Evolutionary conservation across 1,284 basidiomycete genomes (phyloP).

Genomic region (Athelia sp.): DNA sequence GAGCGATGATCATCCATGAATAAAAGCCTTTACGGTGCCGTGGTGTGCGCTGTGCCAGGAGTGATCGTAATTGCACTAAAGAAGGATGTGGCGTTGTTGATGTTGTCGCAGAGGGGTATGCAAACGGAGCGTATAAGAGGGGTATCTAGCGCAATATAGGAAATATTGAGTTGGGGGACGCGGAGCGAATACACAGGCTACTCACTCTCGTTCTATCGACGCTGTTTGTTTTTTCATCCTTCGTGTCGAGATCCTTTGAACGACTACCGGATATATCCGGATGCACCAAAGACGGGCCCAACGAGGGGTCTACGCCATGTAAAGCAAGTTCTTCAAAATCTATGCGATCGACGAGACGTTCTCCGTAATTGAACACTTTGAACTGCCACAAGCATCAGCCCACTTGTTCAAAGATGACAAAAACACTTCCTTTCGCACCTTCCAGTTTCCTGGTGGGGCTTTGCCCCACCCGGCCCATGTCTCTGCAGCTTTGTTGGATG

Average conservation of each 20-base stretch:
- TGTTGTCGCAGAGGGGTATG: constrained; percentile 27
- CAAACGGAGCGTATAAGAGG: constrained; percentile 60
- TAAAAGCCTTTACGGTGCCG: constrained; percentile 61
- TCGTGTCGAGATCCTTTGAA: constrained; percentile 9
- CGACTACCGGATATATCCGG: constrained; percentile 2
- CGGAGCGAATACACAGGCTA: too few relatives aligned
- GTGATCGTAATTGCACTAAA: constrained; percentile 45
- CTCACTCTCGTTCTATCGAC: constrained; percentile 9
- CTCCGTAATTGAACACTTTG: constrained; percentile 55
- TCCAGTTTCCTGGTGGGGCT: constrained; percentile 59
- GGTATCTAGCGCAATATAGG: constrained; percentile 44
- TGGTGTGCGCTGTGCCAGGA: constrained; percentile 53
- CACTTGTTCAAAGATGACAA: not conserved
- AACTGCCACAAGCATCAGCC: constrained; percentile 31
- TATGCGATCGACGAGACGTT: constrained; percentile 60
- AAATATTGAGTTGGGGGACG: not conserved
- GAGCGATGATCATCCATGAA: constrained; percentile 57
- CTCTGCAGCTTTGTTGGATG: constrained; percentile 42
- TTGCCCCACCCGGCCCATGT: constrained; percentile 66
- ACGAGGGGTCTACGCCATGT: constrained; percentile 62
- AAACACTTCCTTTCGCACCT: constrained; percentile 35
- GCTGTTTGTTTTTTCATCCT: constrained; percentile 15
- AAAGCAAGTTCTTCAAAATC: constrained; percentile 76
- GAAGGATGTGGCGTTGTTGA: constrained; percentile 22
- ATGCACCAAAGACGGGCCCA: constrained; percentile 44